phyloP scores from a whole-genome alignment of 306 rosid genomes.

The Vachellia pachyceras region DNA sequence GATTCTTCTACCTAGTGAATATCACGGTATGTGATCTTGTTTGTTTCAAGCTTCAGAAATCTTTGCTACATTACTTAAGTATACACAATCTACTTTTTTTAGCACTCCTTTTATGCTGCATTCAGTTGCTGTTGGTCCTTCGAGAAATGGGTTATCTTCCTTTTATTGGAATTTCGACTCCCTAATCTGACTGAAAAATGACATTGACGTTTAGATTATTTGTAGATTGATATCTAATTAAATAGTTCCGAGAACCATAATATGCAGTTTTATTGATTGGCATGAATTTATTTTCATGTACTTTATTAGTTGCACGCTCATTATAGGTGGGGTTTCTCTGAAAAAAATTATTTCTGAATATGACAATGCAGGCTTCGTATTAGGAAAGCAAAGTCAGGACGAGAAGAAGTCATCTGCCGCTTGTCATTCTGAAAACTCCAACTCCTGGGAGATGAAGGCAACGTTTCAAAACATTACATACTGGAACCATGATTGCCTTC shows the following conservation, averaged over 20 bases:
- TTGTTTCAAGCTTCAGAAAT: neutral
- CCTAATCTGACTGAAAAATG: neutral
- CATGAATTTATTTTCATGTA: neutral
- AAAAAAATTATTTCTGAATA: neutral
- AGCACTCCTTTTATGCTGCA: neutral
- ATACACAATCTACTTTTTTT: neutral
- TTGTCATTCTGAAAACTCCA: conserved; percentile 40
- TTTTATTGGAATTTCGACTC: neutral
- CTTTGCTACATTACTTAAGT: neutral
- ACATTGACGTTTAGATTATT: neutral
- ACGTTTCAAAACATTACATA: conserved; percentile 65
- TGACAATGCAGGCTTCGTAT: conserved; percentile 62
- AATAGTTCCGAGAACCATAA: neutral
- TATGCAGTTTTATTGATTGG: neutral
- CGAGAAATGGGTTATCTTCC: neutral
- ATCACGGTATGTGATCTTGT: conserved; percentile 53
- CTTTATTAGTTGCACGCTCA: neutral
- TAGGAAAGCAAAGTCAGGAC: conserved; percentile 55
- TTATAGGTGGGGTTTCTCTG: neutral
- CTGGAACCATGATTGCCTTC: conserved; percentile 80
- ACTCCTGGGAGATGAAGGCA: conserved; percentile 66
- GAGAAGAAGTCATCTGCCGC: conserved; percentile 41
- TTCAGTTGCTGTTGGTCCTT: neutral
- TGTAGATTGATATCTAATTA: neutral
- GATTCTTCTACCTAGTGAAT: conserved; percentile 64